phyloP scores from a whole-genome alignment of 2,329 filamentous ascomycete genomes.

The Lasiodiplodia hormozganensis region DNA sequence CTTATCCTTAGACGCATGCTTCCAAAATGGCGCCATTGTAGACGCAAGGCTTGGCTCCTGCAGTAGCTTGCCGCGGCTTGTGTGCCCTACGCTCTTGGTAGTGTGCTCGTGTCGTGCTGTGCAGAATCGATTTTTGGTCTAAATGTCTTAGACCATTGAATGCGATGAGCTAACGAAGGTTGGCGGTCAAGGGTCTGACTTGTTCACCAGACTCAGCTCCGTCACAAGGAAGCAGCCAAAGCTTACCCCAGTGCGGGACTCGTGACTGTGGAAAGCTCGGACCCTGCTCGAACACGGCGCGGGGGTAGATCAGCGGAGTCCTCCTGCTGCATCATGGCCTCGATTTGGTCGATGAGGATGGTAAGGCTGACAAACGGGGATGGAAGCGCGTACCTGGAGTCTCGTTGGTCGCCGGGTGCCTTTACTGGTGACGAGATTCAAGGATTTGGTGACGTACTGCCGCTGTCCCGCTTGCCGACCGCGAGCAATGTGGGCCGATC shows the following conservation, averaged over 20 bases:
- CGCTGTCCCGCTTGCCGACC: background rate
- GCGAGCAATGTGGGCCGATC: slow-evolving; percentile 2
- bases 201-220: slow-evolving; percentile 2
- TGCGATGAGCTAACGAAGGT: background rate
- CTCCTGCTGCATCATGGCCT: background rate
- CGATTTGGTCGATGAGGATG: background rate
- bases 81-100: slow-evolving; percentile 1
- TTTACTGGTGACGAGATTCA: slow-evolving; percentile 5
- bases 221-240: slow-evolving; percentile 18
- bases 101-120: background rate
- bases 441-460: slow-evolving; percentile 13
- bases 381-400: slow-evolving; percentile 2
- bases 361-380: slow-evolving; percentile 3
- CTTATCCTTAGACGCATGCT: slow-evolving; percentile 16
- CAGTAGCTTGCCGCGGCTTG: background rate
- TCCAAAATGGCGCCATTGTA: slow-evolving; percentile 23
- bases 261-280: slow-evolving; percentile 17
- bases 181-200: slow-evolving; percentile 3
- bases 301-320: slow-evolving; percentile 19
- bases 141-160: background rate
- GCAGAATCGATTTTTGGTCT: background rate
- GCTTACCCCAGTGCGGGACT: slow-evolving; percentile 19
- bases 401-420: background rate
- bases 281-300: slow-evolving; percentile 2
- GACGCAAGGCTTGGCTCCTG: background rate